Base-by-base conservation (phyloP, 2,329 filamentous ascomycete species). In the Blumeriella jaapii region DNA sequence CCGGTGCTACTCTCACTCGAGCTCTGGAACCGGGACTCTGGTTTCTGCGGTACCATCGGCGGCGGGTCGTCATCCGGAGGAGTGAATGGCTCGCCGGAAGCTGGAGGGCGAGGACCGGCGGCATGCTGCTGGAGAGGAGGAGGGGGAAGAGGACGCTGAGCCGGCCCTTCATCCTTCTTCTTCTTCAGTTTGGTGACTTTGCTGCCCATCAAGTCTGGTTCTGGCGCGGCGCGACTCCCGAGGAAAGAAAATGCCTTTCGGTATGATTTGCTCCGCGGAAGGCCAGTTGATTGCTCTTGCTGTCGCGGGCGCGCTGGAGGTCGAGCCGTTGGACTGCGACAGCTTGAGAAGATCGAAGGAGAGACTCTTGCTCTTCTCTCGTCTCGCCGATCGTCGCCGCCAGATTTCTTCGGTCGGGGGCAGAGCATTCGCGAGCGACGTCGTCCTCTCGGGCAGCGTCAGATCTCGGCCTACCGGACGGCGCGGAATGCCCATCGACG, bases 271-370 rank as follows among this genome's bases (percentile, higher is more conserved):
- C 42, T 46, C 34, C 40, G 41, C 14, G 47, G 48, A 7, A 46
- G 30, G 20, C 49, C 38, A 9, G 33, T 31, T 9, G 41, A 16
- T 39, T 38, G 49, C 20, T 39, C 36, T 28, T 49, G 46, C 35
- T 35, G 19, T 14, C 31, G 28, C 29, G 49, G n/a, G 46, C 27
- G 47, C 47, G 24, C 38, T 47, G 6, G 48, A 48, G 2, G 54
- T 55, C 16, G 51, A 52, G 9, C 54, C 52, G 47, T 56, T 55
- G 37, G 47, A 51, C 26, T 48, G 46, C 24, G 47, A 29, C 17
- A 56, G 43, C 20, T 53, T 53, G 18, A 57, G 41, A n/a, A n/a
- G n/a, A n/a, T n/a, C n/a, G 16, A 54, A 48, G 8, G 48, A 28
- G 38, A 56, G 46, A 11, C 26, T 31, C 6, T 55, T 40, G 19